Conservation (phyloP, 371 early-diverging fungal genomes). For the Capillidium rhysosporum region DNA sequence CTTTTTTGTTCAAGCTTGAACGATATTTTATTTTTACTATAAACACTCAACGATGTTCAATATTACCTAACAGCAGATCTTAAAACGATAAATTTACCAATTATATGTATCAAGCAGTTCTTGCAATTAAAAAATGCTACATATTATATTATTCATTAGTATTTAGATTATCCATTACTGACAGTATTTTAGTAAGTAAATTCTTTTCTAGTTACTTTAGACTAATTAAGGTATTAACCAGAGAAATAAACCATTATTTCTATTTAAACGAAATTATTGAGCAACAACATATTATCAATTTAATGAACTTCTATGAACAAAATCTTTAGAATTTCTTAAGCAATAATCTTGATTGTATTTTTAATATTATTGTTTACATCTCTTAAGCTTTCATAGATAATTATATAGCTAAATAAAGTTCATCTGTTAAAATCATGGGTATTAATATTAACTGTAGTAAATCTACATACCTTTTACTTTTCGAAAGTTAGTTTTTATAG, state of each 20-base stretch:
- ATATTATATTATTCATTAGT: slow-evolving; percentile 72
- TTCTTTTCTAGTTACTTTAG: neutral
- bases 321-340: no score
- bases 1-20: slow-evolving; percentile 49
- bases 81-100: slow-evolving; percentile 24
- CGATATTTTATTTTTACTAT: slow-evolving; percentile 72
- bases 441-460: no score
- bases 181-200: slow-evolving; percentile 34
- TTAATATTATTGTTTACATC: no score
- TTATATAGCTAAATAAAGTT: no score
- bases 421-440: no score
- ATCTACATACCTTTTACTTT: no score
- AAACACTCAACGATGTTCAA: slow-evolving; percentile 70
- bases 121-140: slow-evolving; percentile 72
- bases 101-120: slow-evolving; percentile 13
- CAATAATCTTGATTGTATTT: no score
- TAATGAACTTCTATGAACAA: no score
- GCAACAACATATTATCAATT: no score
- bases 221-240: neutral
- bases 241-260: neutral
- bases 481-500: no score
- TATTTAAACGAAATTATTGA: neutral
- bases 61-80: slow-evolving; percentile 67
- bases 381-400: no score
- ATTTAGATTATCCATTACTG: slow-evolving; percentile 76